Percentiles rank a stretch among this genome's conserved stretches.
Conservation (phyloP, 2,329 filamentous ascomycete genomes). For the Ilyonectria robusta region DNA sequence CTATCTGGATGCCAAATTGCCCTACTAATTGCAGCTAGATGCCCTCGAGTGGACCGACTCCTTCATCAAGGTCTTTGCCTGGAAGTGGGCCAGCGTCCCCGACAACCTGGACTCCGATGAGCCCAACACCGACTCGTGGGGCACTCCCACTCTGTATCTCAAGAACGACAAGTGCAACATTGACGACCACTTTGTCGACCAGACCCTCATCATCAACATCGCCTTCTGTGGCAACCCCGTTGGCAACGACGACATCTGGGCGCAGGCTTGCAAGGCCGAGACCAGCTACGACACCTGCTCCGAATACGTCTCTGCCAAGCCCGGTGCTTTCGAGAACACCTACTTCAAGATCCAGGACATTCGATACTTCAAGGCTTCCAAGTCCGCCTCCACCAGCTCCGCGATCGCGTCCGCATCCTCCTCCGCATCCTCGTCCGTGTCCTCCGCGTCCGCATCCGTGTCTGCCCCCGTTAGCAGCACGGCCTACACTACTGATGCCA, state of each 20-base stretch:
- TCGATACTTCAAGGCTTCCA: slow-evolving; percentile 50
- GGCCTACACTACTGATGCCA: background rate
- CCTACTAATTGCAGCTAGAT: slow-evolving; percentile 38
- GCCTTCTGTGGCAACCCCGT: slow-evolving; percentile 82
- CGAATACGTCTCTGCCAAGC: slow-evolving; percentile 56
- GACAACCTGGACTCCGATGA: slow-evolving; percentile 53
- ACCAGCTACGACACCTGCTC: slow-evolving; percentile 48
- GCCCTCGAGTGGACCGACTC: slow-evolving; percentile 60
- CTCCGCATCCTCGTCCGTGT: too few relatives aligned
- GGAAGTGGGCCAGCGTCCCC: slow-evolving; percentile 51
- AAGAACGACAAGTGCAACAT: slow-evolving; percentile 74
- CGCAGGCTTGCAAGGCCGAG: slow-evolving; percentile 37
- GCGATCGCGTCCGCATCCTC: slow-evolving; percentile 18
- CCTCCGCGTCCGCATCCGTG: slow-evolving; percentile 8
- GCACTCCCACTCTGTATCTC: slow-evolving; percentile 73
- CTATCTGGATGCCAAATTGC: slow-evolving; percentile 40
- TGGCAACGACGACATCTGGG: slow-evolving; percentile 45
- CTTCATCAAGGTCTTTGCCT: slow-evolving; percentile 60
- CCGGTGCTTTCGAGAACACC: slow-evolving; percentile 54
- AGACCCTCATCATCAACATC: slow-evolving; percentile 83
- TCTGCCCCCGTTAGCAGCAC: background rate
- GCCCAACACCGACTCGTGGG: slow-evolving; percentile 77
- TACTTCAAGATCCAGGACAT: slow-evolving; percentile 64
- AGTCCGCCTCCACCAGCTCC: slow-evolving; percentile 31
- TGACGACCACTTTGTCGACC: slow-evolving; percentile 71